phyloP scores from a whole-genome alignment of 352 stramenopile genomes.

The Pythium sp. region DNA sequence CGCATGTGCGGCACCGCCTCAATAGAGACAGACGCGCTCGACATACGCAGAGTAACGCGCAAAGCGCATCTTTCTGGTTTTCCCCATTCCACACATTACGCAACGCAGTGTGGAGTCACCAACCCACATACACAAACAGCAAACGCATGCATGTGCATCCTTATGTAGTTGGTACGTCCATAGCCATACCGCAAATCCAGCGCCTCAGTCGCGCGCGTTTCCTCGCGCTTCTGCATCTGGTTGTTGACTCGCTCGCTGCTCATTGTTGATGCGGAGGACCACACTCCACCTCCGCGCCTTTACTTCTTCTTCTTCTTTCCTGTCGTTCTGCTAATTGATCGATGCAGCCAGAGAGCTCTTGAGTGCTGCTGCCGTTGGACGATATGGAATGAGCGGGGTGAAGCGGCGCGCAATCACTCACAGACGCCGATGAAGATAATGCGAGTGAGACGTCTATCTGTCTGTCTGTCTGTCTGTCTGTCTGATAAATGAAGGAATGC shows the following conservation, averaged over 20 bases:
- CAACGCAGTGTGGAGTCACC: background rate
- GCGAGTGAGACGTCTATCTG: background rate
- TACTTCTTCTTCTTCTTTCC: background rate
- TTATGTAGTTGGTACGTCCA: background rate
- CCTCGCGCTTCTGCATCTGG: slow-evolving; percentile 9
- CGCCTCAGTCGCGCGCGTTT: slow-evolving; percentile 12
- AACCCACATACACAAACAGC: background rate
- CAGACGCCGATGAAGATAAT: background rate
- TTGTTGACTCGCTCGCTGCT: background rate
- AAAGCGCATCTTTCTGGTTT: slow-evolving; percentile 6
- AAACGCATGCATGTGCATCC: background rate
- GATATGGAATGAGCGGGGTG: background rate
- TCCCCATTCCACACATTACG: background rate
- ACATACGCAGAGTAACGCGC: background rate
- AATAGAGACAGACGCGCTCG: slow-evolving; percentile 7
- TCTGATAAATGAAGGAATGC: background rate
- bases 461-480: background rate
- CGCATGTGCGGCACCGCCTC: background rate
- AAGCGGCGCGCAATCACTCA: background rate
- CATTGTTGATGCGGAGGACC: background rate
- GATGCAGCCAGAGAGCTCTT: background rate
- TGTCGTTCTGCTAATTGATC: no score
- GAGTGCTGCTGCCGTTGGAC: background rate
- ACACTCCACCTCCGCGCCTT: background rate
- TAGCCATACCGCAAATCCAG: slow-evolving; percentile 11